Percentiles rank a stretch among this genome's conserved stretches.
Conservation (phyloP, 352 stramenopile genomes). For the Phytophthora podocarpi region DNA sequence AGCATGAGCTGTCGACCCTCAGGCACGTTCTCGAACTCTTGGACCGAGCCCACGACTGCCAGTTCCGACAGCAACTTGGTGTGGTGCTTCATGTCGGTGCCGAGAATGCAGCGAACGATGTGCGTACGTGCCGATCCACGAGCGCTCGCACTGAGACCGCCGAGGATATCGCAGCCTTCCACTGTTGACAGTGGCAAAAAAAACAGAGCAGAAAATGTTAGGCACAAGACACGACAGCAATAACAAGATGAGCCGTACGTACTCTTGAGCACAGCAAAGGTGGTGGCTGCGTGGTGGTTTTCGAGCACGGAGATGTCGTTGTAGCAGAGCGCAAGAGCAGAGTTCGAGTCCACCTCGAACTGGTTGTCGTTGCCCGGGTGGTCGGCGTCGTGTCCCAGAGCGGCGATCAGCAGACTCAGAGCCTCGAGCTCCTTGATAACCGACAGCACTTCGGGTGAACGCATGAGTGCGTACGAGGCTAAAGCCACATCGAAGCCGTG, state of each 20-base stretch:
- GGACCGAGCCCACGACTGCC: slow-evolving; percentile 41
- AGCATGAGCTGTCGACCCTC: slow-evolving; percentile 76
- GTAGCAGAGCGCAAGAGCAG: slow-evolving; percentile 83
- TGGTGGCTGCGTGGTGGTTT: slow-evolving; percentile 86
- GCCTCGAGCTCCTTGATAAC: slow-evolving; percentile 81
- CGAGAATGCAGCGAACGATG: slow-evolving; percentile 81
- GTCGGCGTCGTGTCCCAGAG: slow-evolving; percentile 86
- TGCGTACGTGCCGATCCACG: slow-evolving; percentile 49
- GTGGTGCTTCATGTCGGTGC: slow-evolving; percentile 87
- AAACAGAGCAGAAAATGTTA: slow-evolving; percentile 12
- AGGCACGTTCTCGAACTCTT: slow-evolving; percentile 62
- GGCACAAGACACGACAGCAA: background rate
- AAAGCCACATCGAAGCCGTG: slow-evolving; percentile 85
- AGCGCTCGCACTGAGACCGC: slow-evolving; percentile 54
- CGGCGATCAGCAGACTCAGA: slow-evolving; percentile 80
- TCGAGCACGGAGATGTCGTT: slow-evolving; percentile 91
- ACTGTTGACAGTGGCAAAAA: slow-evolving; percentile 22
- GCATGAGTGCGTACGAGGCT: slow-evolving; percentile 66
- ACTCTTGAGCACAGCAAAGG: slow-evolving; percentile 67
- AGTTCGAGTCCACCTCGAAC: slow-evolving; percentile 87
- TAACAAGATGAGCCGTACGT: slow-evolving; percentile 31
- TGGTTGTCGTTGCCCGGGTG: slow-evolving; percentile 91
- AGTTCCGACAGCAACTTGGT: slow-evolving; percentile 69
- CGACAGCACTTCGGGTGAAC: slow-evolving; percentile 48
- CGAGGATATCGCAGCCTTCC: slow-evolving; percentile 62